Conservation (phyloP, 768 basidiomycete genomes). For the Coprinellus aureogranulatus region DNA sequence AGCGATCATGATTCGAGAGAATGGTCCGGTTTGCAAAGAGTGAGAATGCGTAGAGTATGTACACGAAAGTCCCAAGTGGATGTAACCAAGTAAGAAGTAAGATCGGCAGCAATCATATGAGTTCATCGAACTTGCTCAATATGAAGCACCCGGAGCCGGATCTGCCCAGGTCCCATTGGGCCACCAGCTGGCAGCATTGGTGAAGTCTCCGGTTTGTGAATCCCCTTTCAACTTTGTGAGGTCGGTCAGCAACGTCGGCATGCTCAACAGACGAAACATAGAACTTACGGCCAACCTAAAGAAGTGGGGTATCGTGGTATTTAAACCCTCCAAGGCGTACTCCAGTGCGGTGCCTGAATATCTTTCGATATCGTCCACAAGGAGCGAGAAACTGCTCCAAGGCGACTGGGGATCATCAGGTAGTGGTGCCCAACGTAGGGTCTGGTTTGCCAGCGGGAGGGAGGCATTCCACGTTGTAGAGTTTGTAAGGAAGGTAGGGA, state of each 20-base stretch:
- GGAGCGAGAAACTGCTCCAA: conserved; percentile 76
- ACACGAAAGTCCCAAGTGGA: too few species aligned
- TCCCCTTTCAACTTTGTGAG: conserved; percentile 44
- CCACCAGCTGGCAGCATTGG: conserved; percentile 71
- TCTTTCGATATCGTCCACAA: conserved; percentile 85
- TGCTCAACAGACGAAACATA: neutral
- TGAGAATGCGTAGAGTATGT: too few species aligned
- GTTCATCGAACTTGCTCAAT: conserved; percentile 2
- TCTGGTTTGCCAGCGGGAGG: conserved; percentile 53
- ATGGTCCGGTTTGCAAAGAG: too few species aligned
- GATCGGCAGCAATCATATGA: neutral
- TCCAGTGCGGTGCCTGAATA: conserved; percentile 70
- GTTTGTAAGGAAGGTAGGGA: conserved; percentile 74
- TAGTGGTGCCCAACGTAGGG: conserved; percentile 54
- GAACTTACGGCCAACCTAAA: conserved; percentile 74
- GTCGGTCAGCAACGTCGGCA: conserved; percentile 3
- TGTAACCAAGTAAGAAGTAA: neutral
- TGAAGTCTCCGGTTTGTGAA: conserved; percentile 67
- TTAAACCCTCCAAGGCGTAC: conserved; percentile 64
- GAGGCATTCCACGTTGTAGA: conserved; percentile 62
- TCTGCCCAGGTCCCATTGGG: conserved; percentile 83
- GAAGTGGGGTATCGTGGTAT: conserved; percentile 65
- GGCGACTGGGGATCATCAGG: conserved; percentile 28
- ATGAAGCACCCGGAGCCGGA: conserved; percentile 68
- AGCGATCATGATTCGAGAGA: too few species aligned